A percentile compares a stretch with the other conserved stretches of the same genome.
Conservation (phyloP, 2,329 filamentous ascomycete genomes). For the Exophiala sp. region DNA sequence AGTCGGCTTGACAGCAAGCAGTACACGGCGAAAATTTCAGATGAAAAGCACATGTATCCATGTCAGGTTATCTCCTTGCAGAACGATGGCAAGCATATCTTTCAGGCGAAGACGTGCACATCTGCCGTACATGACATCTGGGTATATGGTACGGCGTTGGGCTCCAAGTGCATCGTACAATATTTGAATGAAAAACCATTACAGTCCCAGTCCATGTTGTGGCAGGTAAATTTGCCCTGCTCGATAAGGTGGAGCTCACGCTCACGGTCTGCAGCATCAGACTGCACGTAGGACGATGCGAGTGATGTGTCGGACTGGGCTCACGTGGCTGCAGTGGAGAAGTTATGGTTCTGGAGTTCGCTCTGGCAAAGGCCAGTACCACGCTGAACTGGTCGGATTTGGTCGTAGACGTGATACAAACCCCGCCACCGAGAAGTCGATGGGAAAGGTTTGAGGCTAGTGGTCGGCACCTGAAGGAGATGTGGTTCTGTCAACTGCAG, state of each 20-base stretch:
- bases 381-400: not conserved
- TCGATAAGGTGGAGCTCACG: not conserved
- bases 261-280: not conserved
- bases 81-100: no score
- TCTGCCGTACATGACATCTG: not conserved
- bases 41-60: no score
- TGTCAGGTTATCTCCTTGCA: no score
- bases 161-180: no score
- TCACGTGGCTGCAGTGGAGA: slow-evolving; percentile 4
- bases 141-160: not conserved
- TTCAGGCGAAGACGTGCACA: no score
- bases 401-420: no score
- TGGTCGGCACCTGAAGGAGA: no score
- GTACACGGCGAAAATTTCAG: no score
- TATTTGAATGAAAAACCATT: not conserved
- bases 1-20: no score
- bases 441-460: no score
- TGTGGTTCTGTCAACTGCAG: no score
- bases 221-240: not conserved
- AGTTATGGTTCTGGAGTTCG: not conserved
- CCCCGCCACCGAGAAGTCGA: no score
- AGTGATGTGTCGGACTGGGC: slow-evolving; percentile 12
- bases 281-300: slow-evolving; percentile 4
- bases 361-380: not conserved
- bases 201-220: not conserved